Evolutionary conservation across 2,329 filamentous ascomycete species (phyloP).

Genomic region (Nigrospora sphaerica): DNA sequence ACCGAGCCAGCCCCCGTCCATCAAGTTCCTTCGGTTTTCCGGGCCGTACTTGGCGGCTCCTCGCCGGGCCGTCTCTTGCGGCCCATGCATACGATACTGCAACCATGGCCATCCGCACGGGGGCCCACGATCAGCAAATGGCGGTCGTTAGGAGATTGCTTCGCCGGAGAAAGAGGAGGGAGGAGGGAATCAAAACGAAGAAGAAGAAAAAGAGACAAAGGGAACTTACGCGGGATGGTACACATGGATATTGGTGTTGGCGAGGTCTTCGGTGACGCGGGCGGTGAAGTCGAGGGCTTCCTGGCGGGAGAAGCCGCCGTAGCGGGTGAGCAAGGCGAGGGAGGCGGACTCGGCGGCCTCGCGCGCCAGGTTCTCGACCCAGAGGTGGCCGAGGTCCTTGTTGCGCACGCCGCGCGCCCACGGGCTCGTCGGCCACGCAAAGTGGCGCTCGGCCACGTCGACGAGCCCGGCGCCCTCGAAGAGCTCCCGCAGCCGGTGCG

Average conservation of each 20-base stretch:
- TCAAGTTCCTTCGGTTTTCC: no score
- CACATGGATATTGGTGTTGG: background rate
- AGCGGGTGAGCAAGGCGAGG: background rate
- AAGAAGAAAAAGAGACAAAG: no score
- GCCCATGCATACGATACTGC: no score
- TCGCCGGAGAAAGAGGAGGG: no score
- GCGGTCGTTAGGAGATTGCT: no score
- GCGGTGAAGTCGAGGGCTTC: background rate
- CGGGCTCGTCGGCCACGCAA: constrained; percentile 6
- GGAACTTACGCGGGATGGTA: no score
- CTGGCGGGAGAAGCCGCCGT: background rate
- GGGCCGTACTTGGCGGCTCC: no score
- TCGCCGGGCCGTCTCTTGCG: no score
- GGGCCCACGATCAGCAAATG: no score
- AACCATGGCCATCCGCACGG: no score
- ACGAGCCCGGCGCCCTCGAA: constrained; percentile 4
- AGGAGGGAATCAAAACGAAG: no score
- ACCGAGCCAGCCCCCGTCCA: no score
- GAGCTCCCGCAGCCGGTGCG: constrained; percentile 1
- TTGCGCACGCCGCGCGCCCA: constrained; percentile 5
- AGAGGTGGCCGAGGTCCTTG: constrained; percentile 4
- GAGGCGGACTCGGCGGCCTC: background rate
- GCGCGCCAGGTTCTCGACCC: background rate
- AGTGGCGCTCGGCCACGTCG: constrained; percentile 4
- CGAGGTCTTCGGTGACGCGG: background rate